These are phyloP conservation scores for Ciborinia camelliae DNA, from an alignment of 2,329 filamentous ascomycete species.

Conservation along the genomic window DNA sequence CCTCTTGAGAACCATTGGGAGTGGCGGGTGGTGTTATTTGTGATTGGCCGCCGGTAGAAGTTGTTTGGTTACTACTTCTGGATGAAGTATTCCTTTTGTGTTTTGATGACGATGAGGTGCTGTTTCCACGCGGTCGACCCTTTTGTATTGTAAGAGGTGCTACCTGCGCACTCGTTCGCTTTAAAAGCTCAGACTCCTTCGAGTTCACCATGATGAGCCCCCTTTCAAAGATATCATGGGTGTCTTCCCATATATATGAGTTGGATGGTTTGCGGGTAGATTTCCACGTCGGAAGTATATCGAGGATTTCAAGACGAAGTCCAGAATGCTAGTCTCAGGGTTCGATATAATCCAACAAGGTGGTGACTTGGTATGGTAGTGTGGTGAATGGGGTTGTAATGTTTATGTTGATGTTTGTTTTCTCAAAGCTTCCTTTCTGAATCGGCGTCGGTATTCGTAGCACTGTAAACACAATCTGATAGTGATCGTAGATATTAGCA, in stretches of 20 bases:
- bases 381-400: background rate
- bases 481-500: constrained; percentile 19
- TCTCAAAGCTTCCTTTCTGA: background rate
- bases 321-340: background rate
- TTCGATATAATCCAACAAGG: background rate
- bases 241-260: background rate
- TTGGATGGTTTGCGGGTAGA: background rate
- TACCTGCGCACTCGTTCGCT: constrained; percentile 57
- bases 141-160: constrained; percentile 56
- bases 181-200: constrained; percentile 31
- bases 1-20: constrained; percentile 64
- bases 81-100: constrained; percentile 45
- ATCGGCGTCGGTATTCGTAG: background rate
- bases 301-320: background rate
- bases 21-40: constrained; percentile 78
- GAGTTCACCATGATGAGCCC: constrained; percentile 34
- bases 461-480: constrained; percentile 7
- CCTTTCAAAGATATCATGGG: constrained; percentile 13
- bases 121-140: constrained; percentile 37
- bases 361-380: no score
- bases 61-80: constrained; percentile 29
- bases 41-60: constrained; percentile 31
- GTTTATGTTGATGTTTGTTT: constrained; percentile 3
- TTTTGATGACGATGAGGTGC: constrained; percentile 40
- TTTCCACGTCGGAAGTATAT: background rate